Evolutionary conservation across 108 stramenopile species (phyloP).

Genomic region (Skeletonema costatum): DNA sequence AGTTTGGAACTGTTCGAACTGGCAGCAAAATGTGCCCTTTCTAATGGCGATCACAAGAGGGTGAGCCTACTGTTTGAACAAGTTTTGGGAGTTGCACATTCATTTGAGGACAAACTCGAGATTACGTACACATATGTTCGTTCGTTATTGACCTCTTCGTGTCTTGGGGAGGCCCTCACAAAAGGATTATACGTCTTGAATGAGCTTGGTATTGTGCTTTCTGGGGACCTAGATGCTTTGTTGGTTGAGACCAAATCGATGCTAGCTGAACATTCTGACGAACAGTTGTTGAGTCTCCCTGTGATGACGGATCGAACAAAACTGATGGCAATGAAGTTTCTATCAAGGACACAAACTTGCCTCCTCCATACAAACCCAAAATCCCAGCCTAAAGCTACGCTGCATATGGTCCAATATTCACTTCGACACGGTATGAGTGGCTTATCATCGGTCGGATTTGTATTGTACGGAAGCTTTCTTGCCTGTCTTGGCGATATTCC

Average conservation of each 20-base stretch:
- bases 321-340: not conserved
- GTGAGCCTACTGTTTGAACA: not conserved
- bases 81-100: not conserved
- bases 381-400: not conserved
- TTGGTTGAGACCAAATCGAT: not conserved
- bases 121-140: not conserved
- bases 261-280: not conserved
- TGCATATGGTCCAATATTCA: not conserved
- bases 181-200: not conserved
- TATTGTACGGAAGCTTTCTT: not conserved
- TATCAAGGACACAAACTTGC: not conserved
- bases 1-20: not conserved
- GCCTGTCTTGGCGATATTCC: not conserved
- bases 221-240: not conserved
- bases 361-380: not conserved
- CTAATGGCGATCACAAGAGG: not conserved
- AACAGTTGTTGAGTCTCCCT: not conserved
- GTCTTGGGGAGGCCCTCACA: not conserved
- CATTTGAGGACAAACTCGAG: conserved; percentile 21
- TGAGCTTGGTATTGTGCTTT: not conserved
- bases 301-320: not conserved
- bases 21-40: not conserved
- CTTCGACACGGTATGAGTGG: not conserved
- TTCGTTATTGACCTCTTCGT: not conserved
- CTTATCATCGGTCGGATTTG: not conserved